phyloP scores from a whole-genome alignment of 2,329 filamentous ascomycete genomes.

The Ceratocystis huliohia region DNA sequence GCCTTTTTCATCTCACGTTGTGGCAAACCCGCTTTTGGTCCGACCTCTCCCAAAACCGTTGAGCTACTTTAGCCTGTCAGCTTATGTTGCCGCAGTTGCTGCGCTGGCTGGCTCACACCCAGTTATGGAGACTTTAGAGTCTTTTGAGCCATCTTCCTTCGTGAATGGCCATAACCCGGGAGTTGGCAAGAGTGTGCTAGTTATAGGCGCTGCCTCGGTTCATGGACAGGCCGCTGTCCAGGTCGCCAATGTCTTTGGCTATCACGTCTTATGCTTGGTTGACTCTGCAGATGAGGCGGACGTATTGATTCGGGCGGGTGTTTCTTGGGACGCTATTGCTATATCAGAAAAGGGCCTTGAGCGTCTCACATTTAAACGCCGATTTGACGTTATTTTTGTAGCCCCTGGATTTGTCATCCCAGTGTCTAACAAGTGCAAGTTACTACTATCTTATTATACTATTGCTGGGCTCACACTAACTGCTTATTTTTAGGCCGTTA shows the following conservation, averaged over 20 bases:
- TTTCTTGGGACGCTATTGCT: constrained; percentile 32
- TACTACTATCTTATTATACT: not conserved
- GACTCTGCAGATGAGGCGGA: constrained; percentile 28
- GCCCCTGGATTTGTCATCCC: not conserved
- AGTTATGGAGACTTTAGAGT: constrained; percentile 10
- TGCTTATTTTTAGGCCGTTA: not conserved
- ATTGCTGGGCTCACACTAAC: not conserved
- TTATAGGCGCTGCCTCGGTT: constrained; percentile 21
- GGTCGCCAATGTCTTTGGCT: constrained; percentile 30
- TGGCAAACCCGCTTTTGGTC: constrained; percentile 5
- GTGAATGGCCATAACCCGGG: not conserved
- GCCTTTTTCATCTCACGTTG: not conserved
- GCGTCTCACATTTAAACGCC: not conserved
- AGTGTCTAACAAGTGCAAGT: constrained; percentile 29
- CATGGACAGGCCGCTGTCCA: constrained; percentile 35
- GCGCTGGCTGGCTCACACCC: constrained; percentile 1
- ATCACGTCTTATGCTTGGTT: constrained; percentile 34
- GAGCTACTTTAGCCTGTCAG: constrained; percentile 15
- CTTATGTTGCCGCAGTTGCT: constrained; percentile 15
- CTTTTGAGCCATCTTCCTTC: not conserved
- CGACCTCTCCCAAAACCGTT: not conserved
- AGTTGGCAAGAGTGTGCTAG: constrained; percentile 1
- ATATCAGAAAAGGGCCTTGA: constrained; percentile 11
- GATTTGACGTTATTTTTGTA: constrained; percentile 11
- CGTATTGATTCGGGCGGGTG: constrained; percentile 28